Conservation (phyloP, 2,329 filamentous ascomycete species). For the Xylariomycetidae sp. region DNA sequence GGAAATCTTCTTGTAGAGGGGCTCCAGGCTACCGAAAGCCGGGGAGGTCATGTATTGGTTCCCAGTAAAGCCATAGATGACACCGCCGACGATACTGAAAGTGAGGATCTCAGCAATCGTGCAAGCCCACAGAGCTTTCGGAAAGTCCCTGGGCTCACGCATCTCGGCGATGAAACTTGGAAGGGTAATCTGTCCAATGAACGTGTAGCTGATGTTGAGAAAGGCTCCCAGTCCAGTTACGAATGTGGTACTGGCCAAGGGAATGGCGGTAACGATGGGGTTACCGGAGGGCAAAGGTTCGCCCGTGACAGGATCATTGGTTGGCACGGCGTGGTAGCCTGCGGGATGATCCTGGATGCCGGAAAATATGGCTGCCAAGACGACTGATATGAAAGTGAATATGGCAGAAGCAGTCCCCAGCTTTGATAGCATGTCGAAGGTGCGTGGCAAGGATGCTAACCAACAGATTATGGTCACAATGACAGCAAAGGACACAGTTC, state of each 20-base stretch:
- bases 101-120: slow-evolving; percentile 84
- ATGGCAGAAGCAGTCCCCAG: slow-evolving; percentile 74
- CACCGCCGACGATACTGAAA: slow-evolving; percentile 74
- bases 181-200: slow-evolving; percentile 91
- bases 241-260: slow-evolving; percentile 68
- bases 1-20: slow-evolving; percentile 78
- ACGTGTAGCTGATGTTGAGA: slow-evolving; percentile 93
- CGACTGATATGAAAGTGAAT: slow-evolving; percentile 85
- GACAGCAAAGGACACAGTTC: slow-evolving; percentile 75
- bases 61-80: slow-evolving; percentile 84
- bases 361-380: slow-evolving; percentile 79
- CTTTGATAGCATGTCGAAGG: slow-evolving; percentile 75
- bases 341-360: slow-evolving; percentile 71
- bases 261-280: slow-evolving; percentile 64
- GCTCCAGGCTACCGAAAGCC: slow-evolving; percentile 78
- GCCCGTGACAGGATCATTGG: slow-evolving; percentile 28
- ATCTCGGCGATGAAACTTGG: slow-evolving; percentile 96
- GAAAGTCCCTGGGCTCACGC: slow-evolving; percentile 76
- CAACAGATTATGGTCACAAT: slow-evolving; percentile 73
- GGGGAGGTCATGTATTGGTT: slow-evolving; percentile 85
- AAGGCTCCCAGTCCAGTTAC: slow-evolving; percentile 82
- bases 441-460: slow-evolving; percentile 76
- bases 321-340: slow-evolving; percentile 50
- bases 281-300: slow-evolving; percentile 43
- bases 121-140: slow-evolving; percentile 86